Evolutionary conservation across 768 basidiomycete species (phyloP), one percentile per base, ranked within the genome.

Genomic region (Naematelia aurantialba): DNA sequence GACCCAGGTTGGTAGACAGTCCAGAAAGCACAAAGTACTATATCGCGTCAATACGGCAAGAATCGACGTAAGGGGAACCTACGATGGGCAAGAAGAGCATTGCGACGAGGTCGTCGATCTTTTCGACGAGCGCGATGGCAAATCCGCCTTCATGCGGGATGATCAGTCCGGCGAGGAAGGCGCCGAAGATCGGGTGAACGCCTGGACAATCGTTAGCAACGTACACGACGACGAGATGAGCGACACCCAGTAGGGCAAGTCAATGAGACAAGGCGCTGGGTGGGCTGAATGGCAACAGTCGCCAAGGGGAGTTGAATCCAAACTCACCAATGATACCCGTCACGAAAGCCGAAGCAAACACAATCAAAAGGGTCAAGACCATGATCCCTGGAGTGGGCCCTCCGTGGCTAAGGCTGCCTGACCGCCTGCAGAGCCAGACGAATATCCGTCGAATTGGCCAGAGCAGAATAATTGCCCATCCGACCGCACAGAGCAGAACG

Each of bases 11-110:
- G 22, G 91, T 96, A 55, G 78, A 81, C 54, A 96, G 75, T 30
- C 91, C 91, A 0, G 91, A 93, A 2, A 92, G 80, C 0, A 92
- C 89, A 69, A 98, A 98, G 79, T 97, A 98, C 87, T 87, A 60
- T 14, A 14, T 1, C 4, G 22, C 0, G 34, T 58, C 55, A 65
- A 54, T 31, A 29, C 22, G 19, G 31, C 29, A 8, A 21, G 29
- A 22, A 12, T 5, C 4, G 17, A 8, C 17, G 8, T 17, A 8
- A 17, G 34, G 8, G 34, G 17, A 17, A 76, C 87, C 60, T 72
- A 89, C 88, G 58, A 90, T 80, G 4, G 89, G 89, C 29, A 92
- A 68, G 70, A 91, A 84, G 3, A 89, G 70, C 59, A 89, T 84
- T 3, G 82, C 78, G 8, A 91, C 85, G n/a, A 92, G 78, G 79